phyloP scores from a whole-genome alignment of 2,329 filamentous ascomycete species.

The Biscogniauxia sp. region DNA sequence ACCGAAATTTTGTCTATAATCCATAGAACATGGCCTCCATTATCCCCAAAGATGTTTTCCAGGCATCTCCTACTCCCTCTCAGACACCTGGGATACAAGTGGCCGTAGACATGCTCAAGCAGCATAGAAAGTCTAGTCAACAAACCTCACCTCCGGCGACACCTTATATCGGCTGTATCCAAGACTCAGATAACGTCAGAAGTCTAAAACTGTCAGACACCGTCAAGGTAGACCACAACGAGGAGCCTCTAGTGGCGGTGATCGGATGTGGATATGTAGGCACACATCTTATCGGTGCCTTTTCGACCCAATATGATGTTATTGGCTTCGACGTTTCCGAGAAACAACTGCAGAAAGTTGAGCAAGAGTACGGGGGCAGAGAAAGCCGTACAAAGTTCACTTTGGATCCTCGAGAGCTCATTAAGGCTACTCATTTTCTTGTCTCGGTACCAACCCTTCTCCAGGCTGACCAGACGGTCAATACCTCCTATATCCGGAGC shows the following conservation, averaged over 20 bases:
- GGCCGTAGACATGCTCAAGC: background rate
- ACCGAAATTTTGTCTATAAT: background rate
- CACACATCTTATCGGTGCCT: slow-evolving; percentile 45
- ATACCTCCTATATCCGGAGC: slow-evolving; percentile 44
- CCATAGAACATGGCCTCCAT: background rate
- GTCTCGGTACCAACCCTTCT: slow-evolving; percentile 54
- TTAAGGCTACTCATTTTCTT: slow-evolving; percentile 48
- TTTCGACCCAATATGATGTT: slow-evolving; percentile 39
- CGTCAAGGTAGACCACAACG: slow-evolving; percentile 13
- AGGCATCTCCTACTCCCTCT: background rate
- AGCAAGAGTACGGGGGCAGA: slow-evolving; percentile 24
- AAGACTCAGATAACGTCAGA: slow-evolving; percentile 1
- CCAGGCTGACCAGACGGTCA: slow-evolving; percentile 44
- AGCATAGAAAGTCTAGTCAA: background rate
- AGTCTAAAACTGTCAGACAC: slow-evolving; percentile 2
- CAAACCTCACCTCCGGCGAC: slow-evolving; percentile 4
- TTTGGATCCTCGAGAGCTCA: slow-evolving; percentile 36
- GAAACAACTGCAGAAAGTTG: slow-evolving; percentile 36
- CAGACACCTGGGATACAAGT: background rate
- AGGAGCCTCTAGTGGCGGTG: slow-evolving; percentile 42
- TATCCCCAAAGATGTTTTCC: background rate
- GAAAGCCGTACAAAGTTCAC: slow-evolving; percentile 38
- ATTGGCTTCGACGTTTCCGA: slow-evolving; percentile 49
- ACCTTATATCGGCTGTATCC: slow-evolving; percentile 1
- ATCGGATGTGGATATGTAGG: slow-evolving; percentile 55